Percentiles rank a stretch among this genome's conserved stretches.
Conservation (phyloP, 2,329 filamentous ascomycete genomes). For the Gremmenia infestans region DNA sequence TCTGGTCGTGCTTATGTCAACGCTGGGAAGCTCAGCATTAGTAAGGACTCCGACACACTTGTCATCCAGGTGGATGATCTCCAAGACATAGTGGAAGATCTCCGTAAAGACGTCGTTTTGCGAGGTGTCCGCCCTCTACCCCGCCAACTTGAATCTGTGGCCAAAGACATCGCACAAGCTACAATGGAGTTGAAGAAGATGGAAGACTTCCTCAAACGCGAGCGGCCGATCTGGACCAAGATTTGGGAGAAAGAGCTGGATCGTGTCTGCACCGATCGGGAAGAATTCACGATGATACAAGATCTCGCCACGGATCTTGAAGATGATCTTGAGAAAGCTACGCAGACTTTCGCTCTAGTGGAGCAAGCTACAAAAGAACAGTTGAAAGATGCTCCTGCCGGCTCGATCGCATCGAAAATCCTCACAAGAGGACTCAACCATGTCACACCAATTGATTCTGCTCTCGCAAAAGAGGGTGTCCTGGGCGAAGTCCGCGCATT, state of each 20-base stretch:
- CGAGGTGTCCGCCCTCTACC: conserved; percentile 89
- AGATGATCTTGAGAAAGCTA: conserved; percentile 91
- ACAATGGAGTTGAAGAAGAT: conserved; percentile 88
- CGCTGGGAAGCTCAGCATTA: conserved; percentile 79
- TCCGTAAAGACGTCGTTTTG: conserved; percentile 92
- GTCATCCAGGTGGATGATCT: conserved; percentile 92
- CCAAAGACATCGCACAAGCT: conserved; percentile 78
- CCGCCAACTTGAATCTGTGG: conserved; percentile 81
- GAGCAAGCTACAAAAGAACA: conserved; percentile 99
- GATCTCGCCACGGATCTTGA: conserved; percentile 88
- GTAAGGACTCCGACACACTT: conserved; percentile 81
- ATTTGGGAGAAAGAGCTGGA: conserved; percentile 98
- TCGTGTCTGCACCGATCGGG: conserved; percentile 90
- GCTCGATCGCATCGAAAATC: conserved; percentile 42
- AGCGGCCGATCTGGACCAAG: conserved; percentile 98
- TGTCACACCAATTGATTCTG: conserved; percentile 58
- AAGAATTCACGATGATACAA: conserved; percentile 93
- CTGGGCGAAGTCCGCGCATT: conserved; percentile 89
- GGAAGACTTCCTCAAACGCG: conserved; percentile 83
- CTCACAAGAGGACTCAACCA: conserved; percentile 53
- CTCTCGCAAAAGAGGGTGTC: conserved; percentile 82
- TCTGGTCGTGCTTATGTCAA: conserved; percentile 83
- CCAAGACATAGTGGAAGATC: conserved; percentile 94
- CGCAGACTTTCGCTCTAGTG: conserved; percentile 88
- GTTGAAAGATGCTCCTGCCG: conserved; percentile 66